A percentile compares a stretch with the other conserved stretches of the same genome.
phyloP scores from a whole-genome alignment of 176 grass and related monocot species.

The Juncus effusus region DNA sequence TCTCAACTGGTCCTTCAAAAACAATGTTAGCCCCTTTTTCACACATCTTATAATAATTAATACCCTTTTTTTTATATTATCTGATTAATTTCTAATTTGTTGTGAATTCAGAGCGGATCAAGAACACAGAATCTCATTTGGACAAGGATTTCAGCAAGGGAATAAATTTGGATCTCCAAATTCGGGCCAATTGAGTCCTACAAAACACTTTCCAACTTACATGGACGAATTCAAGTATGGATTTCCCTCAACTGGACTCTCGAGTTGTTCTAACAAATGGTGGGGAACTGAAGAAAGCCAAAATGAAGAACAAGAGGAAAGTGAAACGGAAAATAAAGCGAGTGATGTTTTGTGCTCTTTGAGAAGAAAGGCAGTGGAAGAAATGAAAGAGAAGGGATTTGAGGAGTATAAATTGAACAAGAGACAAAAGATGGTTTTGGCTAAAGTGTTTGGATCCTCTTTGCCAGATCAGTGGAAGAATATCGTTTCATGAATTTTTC shows the following conservation, averaged over 20 bases:
- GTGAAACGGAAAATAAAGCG: constrained; percentile 8
- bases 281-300: constrained; percentile 57
- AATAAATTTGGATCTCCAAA: constrained; percentile 30
- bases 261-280: constrained; percentile 61
- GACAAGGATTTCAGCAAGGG: constrained; percentile 30
- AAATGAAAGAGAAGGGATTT: constrained; percentile 34
- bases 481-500: constrained; percentile 20
- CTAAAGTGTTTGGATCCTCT: constrained; percentile 70
- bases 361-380: constrained; percentile 63
- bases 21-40: constrained; percentile 41
- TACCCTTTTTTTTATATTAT: constrained; percentile 11
- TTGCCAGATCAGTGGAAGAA: constrained; percentile 49
- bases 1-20: constrained; percentile 33
- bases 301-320: constrained; percentile 12
- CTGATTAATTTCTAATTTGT: constrained; percentile 16
- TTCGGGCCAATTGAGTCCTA: constrained; percentile 44
- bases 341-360: constrained; percentile 50
- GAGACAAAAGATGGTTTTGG: constrained; percentile 53
- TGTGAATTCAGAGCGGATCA: constrained; percentile 19
- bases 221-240: constrained; percentile 93
- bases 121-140: constrained; percentile 21
- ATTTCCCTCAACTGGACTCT: constrained; percentile 64
- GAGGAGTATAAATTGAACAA: constrained; percentile 48
- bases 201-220: constrained; percentile 64
- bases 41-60: background rate